Evolutionary conservation across 1,284 basidiomycete species (phyloP).

Genomic region (Flammula alnicola): DNA sequence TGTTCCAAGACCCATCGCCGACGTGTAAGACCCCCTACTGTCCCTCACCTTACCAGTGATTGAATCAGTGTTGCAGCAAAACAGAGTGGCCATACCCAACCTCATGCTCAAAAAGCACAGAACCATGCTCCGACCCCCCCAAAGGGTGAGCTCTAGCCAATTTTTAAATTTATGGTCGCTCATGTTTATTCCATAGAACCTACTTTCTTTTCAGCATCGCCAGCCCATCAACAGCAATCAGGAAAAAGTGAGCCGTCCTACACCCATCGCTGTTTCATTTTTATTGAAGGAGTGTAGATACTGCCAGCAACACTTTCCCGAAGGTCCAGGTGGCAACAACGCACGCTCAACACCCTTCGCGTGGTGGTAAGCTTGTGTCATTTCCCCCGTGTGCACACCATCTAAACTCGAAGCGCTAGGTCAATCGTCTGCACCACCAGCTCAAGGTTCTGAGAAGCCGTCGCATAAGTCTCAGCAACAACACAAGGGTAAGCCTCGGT

Average conservation of each 20-base stretch:
- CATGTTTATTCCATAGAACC: conserved; percentile 14
- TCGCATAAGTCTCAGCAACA: conserved; percentile 19
- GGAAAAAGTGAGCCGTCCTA: conserved; percentile 19
- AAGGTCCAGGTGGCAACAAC: conserved; percentile 20
- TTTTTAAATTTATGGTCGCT: conserved; percentile 13
- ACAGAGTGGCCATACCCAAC: conserved; percentile 16
- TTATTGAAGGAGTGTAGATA: conserved; percentile 18
- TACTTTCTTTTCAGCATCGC: conserved; percentile 16
- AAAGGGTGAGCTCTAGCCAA: conserved; percentile 18
- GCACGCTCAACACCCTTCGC: conserved; percentile 18
- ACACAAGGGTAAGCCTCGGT: too few relatives aligned
- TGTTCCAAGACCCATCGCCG: conserved; percentile 17
- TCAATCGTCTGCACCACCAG: conserved; percentile 18
- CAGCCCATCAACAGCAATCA: conserved; percentile 17
- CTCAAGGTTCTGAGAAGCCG: conserved; percentile 17
- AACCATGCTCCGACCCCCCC: conserved; percentile 16
- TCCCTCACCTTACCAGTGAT: conserved; percentile 15
- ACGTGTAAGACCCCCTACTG: conserved; percentile 19
- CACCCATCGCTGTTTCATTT: conserved; percentile 15
- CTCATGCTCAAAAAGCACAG: conserved; percentile 20
- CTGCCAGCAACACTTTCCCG: conserved; percentile 14
- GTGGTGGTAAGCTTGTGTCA: conserved; percentile 17
- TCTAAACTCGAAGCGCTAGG: conserved; percentile 18
- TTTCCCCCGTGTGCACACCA: conserved; percentile 14
- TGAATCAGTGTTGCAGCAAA: conserved; percentile 19